Percentiles rank a stretch among this genome's conserved stretches.
Evolutionary conservation across 257 asterid species (phyloP).

Genomic region (Capsicum baccatum): DNA sequence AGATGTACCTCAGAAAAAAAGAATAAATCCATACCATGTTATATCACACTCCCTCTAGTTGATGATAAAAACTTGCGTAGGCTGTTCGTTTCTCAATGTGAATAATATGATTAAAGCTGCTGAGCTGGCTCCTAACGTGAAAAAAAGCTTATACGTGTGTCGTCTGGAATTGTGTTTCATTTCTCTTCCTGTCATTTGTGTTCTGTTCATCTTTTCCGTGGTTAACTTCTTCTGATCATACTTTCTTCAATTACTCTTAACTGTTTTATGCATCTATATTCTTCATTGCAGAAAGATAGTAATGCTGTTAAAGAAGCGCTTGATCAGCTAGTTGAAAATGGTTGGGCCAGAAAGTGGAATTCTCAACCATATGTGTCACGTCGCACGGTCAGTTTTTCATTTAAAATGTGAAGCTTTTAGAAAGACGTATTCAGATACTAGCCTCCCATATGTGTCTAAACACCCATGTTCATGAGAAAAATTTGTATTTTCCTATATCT

Average conservation of each 20-base stretch:
- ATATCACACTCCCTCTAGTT: too few species aligned
- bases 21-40: too few species aligned
- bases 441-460: not conserved
- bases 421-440: slow-evolving; percentile 25
- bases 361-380: slow-evolving; percentile 95
- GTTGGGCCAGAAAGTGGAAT: slow-evolving; percentile 88
- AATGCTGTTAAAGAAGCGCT: slow-evolving; percentile 83
- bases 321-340: slow-evolving; percentile 74
- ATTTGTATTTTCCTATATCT: not conserved
- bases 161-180: too few species aligned
- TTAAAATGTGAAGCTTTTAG: slow-evolving; percentile 32
- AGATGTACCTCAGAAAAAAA: too few species aligned
- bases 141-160: too few species aligned
- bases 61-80: too few species aligned
- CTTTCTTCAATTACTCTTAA: not conserved
- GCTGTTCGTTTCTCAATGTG: too few species aligned
- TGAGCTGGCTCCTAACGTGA: too few species aligned
- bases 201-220: too few species aligned
- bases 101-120: too few species aligned
- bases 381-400: slow-evolving; percentile 74
- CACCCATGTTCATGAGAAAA: not conserved
- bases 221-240: not conserved
- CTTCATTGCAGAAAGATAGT: slow-evolving; percentile 63
- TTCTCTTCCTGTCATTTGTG: too few species aligned
- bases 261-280: slow-evolving; percentile 32